These are phyloP conservation scores for Verticillium klebahnii DNA, from an alignment of 2,329 filamentous ascomycete species.

Conservation along the genomic window DNA sequence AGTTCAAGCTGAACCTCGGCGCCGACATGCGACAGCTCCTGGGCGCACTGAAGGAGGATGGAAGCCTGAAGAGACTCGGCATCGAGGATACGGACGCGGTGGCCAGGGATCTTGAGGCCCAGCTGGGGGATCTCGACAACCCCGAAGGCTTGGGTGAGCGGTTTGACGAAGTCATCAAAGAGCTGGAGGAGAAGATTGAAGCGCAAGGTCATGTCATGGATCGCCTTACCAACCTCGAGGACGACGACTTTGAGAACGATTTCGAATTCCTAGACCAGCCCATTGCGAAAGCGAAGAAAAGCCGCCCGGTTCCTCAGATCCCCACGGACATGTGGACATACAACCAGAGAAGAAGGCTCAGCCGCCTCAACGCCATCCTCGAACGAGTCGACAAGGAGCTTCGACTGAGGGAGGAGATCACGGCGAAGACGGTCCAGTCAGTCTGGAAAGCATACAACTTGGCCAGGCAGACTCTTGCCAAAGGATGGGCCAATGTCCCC, in stretches of 20 bases:
- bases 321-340: slow-evolving; percentile 28
- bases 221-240: slow-evolving; percentile 8
- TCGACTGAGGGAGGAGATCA: slow-evolving; percentile 15
- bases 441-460: slow-evolving; percentile 48
- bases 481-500: slow-evolving; percentile 51
- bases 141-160: slow-evolving; percentile 27
- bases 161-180: slow-evolving; percentile 30
- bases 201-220: slow-evolving; percentile 8
- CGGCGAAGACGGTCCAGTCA: slow-evolving; percentile 28
- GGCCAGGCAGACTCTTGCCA: slow-evolving; percentile 37
- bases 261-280: slow-evolving; percentile 4
- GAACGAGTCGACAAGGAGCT: slow-evolving; percentile 21
- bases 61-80: slow-evolving; percentile 25
- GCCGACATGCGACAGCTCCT: slow-evolving; percentile 22
- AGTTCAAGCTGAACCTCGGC: slow-evolving; percentile 17
- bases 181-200: slow-evolving; percentile 19
- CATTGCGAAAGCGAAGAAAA: slow-evolving; percentile 3
- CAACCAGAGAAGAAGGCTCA: slow-evolving; percentile 32
- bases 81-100: slow-evolving; percentile 44
- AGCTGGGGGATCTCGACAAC: slow-evolving; percentile 17
- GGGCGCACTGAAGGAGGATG: slow-evolving; percentile 17
- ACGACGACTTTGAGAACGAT: slow-evolving; percentile 16
- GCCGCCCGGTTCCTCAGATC: slow-evolving; percentile 25
- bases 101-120: slow-evolving; percentile 15
- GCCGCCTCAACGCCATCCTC: slow-evolving; percentile 28